phyloP scores from a whole-genome alignment of 257 asterid species.

The Nicotiana knightiana region DNA sequence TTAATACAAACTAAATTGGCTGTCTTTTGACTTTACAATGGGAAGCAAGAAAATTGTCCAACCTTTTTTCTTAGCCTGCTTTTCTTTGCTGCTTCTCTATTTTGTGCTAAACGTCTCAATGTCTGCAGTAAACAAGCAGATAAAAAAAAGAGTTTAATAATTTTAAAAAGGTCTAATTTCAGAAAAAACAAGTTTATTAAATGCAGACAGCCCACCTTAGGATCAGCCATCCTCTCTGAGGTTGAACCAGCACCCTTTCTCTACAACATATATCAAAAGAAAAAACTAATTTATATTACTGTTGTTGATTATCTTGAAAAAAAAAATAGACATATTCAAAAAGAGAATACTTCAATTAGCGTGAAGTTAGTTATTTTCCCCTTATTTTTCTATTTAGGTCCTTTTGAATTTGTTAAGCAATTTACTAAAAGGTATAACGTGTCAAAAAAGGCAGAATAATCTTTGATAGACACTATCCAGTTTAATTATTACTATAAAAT shows the following conservation, averaged over 20 bases:
- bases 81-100: conserved; percentile 96
- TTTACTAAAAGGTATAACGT: neutral
- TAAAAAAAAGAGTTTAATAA: neutral
- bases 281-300: neutral
- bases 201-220: conserved; percentile 53
- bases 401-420: neutral
- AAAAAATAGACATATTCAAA: conserved; percentile 15
- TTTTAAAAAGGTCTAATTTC: neutral
- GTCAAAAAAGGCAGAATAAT: neutral
- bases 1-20: neutral
- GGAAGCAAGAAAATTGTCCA: neutral
- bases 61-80: conserved; percentile 98
- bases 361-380: neutral
- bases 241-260: conserved; percentile 68
- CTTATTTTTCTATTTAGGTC: neutral
- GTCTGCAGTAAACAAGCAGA: conserved; percentile 42
- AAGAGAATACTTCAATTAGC: conserved; percentile 8
- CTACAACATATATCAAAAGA: conserved; percentile 35
- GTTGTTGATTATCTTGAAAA: neutral
- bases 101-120: conserved; percentile 92
- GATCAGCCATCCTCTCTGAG: conserved; percentile 67
- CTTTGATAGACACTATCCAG: neutral
- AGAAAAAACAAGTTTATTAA: neutral
- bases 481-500: neutral
- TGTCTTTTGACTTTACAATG: neutral